Evolutionary conservation across 78 protist species (phyloP).

Genomic region (Dictyostelium capitatum): DNA sequence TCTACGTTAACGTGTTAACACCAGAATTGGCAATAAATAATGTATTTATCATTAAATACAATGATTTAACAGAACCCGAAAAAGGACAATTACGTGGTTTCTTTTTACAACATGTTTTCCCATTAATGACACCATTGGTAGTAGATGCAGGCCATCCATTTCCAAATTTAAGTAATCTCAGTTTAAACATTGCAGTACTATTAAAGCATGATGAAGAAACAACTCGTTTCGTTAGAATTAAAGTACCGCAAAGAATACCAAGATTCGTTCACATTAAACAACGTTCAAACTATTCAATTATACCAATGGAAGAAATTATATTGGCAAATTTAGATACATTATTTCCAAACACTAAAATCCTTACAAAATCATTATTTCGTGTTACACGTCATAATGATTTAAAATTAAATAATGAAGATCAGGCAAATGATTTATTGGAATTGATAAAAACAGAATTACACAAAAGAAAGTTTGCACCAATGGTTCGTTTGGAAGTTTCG

Average conservation of each 20-base stretch:
- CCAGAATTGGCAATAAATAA: conserved; percentile 65
- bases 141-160: conserved; percentile 84
- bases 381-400: conserved; percentile 71
- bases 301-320: conserved; percentile 75
- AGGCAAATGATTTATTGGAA: conserved; percentile 77
- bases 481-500: conserved; percentile 69
- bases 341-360: conserved; percentile 54
- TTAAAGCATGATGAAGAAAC: conserved; percentile 58
- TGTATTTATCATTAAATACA: conserved; percentile 25
- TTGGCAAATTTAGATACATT: conserved; percentile 60
- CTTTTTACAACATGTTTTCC: conserved; percentile 79
- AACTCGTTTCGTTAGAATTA: conserved; percentile 57
- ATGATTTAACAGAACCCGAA: conserved; percentile 33
- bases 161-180: conserved; percentile 69
- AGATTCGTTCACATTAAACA: conserved; percentile 70
- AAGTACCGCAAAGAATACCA: conserved; percentile 63
- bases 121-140: conserved; percentile 77
- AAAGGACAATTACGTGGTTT: conserved; percentile 59
- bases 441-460: conserved; percentile 64
- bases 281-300: conserved; percentile 38
- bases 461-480: conserved; percentile 73
- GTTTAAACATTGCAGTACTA: conserved; percentile 44
- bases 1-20: conserved; percentile 2
- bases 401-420: conserved; percentile 43
- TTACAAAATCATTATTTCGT: conserved; percentile 45